phyloP scores from a whole-genome alignment of 805 yeast genomes.

The Hanseniaspora clermontiae region DNA sequence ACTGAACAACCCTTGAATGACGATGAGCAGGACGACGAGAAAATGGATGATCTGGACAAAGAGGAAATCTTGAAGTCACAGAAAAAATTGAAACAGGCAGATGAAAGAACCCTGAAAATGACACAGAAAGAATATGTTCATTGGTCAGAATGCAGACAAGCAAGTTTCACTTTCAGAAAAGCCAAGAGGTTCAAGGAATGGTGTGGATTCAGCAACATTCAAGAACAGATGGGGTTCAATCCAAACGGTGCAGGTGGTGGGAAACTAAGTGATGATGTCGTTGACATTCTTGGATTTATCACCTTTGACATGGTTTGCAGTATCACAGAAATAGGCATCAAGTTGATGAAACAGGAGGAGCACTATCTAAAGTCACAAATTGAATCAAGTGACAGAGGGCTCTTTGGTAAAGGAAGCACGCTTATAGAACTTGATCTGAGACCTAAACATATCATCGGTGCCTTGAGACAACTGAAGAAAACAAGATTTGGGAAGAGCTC shows the following conservation, averaged over 20 bases:
- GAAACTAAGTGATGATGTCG: conserved; percentile 89
- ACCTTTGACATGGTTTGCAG: conserved; percentile 96
- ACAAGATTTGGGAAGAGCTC: conserved; percentile 47
- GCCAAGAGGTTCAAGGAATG: conserved; percentile 91
- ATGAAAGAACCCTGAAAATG: conserved; percentile 85
- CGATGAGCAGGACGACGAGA: conserved; percentile 42
- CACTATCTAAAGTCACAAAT: conserved; percentile 26
- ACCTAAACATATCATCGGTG: conserved; percentile 75
- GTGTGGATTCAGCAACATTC: conserved; percentile 75
- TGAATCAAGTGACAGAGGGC: conserved; percentile 11
- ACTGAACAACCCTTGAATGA: conserved; percentile 71
- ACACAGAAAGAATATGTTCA: conserved; percentile 95
- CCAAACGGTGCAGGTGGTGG: conserved; percentile 26
- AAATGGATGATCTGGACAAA: conserved; percentile 59
- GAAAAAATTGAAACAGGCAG: conserved; percentile 80
- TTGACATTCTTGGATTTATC: conserved; percentile 86
- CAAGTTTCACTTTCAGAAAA: conserved; percentile 88
- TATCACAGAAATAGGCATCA: conserved; percentile 80
- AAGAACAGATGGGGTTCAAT: conserved; percentile 35
- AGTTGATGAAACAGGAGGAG: conserved; percentile 60
- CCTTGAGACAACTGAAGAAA: conserved; percentile 69
- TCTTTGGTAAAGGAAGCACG: conserved; percentile 7
- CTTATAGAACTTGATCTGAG: conserved; percentile 27
- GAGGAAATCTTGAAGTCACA: conserved; percentile 83
- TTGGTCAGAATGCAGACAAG: conserved; percentile 98